Evolutionary conservation across 257 asterid genomes (phyloP), one percentile per base, ranked within the genome.

Genomic region (Salvia hispanica): DNA sequence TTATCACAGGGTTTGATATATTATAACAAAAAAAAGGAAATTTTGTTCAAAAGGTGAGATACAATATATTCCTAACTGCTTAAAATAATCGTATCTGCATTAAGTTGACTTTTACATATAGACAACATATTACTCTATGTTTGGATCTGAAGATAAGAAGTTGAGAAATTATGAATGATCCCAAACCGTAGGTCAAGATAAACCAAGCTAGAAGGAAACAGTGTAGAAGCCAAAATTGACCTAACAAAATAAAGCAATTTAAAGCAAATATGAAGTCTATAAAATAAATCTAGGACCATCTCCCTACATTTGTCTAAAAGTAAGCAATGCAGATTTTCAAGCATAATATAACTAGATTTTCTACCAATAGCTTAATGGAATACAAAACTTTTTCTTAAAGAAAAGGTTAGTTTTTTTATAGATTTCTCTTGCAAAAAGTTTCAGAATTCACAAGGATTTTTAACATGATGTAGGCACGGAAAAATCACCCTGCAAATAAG

Each of bases 401-500:
- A 28, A 9, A 43, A 53, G 31, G 28, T 14, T 48, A 60, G 66
- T 39, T 39, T 5, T 5, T 12, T 9, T 10, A 18, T 15, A 40
- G 11, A 60, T 40, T 40, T 40, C 37, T 60, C 66, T 40, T 39
- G 16, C 2, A 11, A 21, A 25, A 12, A 15, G 21, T 18, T 14
- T 39, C 9, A 4, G 50, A 7, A 6, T 39, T 39, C 43, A 39
- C 43, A 39, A 0, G 4, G 43, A 39, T 39, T 7, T 50, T 15
- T 15, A 9, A 52, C 58, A 52, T 15, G 36, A n/a, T 44, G 34
- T 62, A 33, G 6, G 66, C 16, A 67, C 45, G 9, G 44, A 60
- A 70, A 36, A 50, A 43, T 46, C 21, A 44, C 39, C 50, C 62
- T 16, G 8, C 55, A 50, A 57, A 37, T 34, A 51, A 57, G 16